Base-by-base conservation (phyloP, 2,329 filamentous ascomycete genomes). In the Botryotinia convoluta region DNA sequence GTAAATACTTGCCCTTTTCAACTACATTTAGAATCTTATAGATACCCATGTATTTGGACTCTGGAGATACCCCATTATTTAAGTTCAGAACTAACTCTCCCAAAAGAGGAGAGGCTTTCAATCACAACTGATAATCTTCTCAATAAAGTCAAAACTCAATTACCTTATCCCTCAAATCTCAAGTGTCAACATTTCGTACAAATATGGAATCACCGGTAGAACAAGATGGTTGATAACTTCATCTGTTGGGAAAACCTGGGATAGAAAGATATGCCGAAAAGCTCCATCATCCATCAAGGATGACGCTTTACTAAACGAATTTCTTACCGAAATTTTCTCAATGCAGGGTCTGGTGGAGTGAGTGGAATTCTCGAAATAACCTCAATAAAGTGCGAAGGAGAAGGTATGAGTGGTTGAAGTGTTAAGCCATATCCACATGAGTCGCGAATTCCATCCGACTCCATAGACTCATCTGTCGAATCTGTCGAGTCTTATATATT, bases 241-340 rank as follows among this genome's bases (percentile, higher is more conserved):
- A 67, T 51, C 63, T 67, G 45, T 51, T 51, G 63, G 32, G 45
- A 67, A 54, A 37, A 51, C 4, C 22, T 39, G 32, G 44, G 44
- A 65, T n/a, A 37, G 32, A 51, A 54, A 67, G 48, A n/a, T 18
- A 54, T 54, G 64, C 64, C 64, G 64, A 54, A 67, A 67, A 39
- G 44, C 29, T 54, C 64, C 64, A 54, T 54, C 32, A 18, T 29
- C 29, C 32, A 39, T 26, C 44, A 39, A 32, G 64, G 44, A 48
- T 67, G 7, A 54, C 45, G 22, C 7, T 67, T 51, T 10, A 37
- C 48, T 44, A 7, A 20, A 62, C 35, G 26, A 14, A 42, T 18
- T 42, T 42, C 60, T 26, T 64, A 48, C 62, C 62, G 62, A 64
- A 64, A 32, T 57, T 54, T 57, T 44, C 45, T 32, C 61, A 63